phyloP scores from a whole-genome alignment of 768 basidiomycete species.

The Xanthoconium stramineum region DNA sequence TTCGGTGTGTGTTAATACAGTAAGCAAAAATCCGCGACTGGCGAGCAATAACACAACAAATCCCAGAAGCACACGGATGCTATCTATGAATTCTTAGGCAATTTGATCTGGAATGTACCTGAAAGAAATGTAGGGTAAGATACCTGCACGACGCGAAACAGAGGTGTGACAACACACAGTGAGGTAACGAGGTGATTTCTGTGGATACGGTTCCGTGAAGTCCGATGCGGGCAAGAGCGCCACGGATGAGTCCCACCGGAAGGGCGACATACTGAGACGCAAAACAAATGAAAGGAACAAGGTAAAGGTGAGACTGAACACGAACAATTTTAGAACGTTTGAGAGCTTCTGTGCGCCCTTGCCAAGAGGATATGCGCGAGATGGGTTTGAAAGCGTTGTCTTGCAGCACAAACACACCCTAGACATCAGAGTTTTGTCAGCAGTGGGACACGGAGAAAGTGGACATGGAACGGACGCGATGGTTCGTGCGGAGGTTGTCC shows the following conservation, averaged over 20 bases:
- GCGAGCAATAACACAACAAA: too few species aligned
- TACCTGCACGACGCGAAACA: background rate
- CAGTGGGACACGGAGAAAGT: background rate
- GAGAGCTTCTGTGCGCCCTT: constrained; percentile 70
- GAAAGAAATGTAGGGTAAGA: background rate
- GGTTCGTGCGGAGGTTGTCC: constrained; percentile 85
- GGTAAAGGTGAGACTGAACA: background rate
- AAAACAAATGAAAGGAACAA: background rate
- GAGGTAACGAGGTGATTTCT: constrained; percentile 73
- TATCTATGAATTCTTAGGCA: constrained; percentile 53
- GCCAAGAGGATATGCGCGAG: constrained; percentile 74
- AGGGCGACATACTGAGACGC: constrained; percentile 62
- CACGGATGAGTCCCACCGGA: constrained; percentile 80
- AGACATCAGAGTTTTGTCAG: background rate
- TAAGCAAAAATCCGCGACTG: too few species aligned
- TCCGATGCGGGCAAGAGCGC: constrained; percentile 76
- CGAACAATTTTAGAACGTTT: constrained; percentile 69
- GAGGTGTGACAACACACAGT: constrained; percentile 54
- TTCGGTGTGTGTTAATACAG: too few species aligned
- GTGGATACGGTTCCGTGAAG: constrained; percentile 63
- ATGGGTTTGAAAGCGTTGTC: constrained; percentile 90
- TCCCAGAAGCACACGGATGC: too few species aligned
- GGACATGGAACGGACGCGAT: constrained; percentile 58
- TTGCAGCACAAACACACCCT: constrained; percentile 83
- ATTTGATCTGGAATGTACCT: constrained; percentile 84